Evolutionary conservation across 441 rosid species (phyloP), one percentile per base, ranked within the genome.

Genomic region (Croton setiger): DNA sequence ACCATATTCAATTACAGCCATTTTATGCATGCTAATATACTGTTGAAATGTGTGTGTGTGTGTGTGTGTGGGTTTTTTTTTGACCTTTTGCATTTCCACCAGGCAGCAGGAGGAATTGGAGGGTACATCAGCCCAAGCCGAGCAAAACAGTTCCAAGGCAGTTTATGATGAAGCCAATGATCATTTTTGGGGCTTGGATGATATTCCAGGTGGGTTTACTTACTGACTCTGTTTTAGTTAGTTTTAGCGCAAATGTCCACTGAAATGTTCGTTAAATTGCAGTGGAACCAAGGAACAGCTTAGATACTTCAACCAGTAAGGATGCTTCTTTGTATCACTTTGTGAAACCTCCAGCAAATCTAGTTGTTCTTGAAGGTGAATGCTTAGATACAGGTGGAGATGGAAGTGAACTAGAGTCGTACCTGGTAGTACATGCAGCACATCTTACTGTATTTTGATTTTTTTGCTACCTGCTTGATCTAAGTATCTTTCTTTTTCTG

Each of bases 301-400:
- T 93, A 77, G 95, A 91, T 79, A 78, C 74, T 78, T 84, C 89
- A 48, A 79, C 74, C 54, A 79, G 77, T 35, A 85, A 82, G 62
- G 90, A 88, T 60, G 72, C 79, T 70, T 72, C 76, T 60, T 74
- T 83, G 43, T 81, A 84, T 79, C 81, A 82, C 73, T 88, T 88
- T 73, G 88, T 89, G 67, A 93, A 86, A 80, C 92, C 97, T 54
- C 98, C 98, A 3, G 90, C 95, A 60, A 91, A 91, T 81, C 84
- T 93, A 72, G 88, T 93, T 69, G 98, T 93, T 61, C 85, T 91
- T 65, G 94, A 93, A 84, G 97, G 94, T 53, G 98, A 91, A 72
- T 91, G 93, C 79, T 81, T 89, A 48, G 94, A 91, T 76, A 69
- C 82, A 76, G 57, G 79, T 66, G 91, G 89, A 66, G 91, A 88